Base-by-base conservation (phyloP, 2,329 filamentous ascomycete genomes). In the Orbilia quercus region DNA sequence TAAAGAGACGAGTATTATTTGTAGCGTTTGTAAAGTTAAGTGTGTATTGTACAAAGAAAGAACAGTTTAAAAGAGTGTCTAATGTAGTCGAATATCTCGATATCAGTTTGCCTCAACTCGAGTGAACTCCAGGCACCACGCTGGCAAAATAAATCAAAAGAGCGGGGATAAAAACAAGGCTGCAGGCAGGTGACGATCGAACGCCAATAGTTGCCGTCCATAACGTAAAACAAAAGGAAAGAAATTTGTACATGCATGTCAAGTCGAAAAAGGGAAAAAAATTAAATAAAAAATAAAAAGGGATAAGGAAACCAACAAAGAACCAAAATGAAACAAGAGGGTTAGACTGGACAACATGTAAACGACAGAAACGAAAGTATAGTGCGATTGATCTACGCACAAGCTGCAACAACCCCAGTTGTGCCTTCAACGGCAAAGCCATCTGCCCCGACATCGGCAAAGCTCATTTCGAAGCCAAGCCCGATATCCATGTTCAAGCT, bases 401-500 rank as follows among this genome's bases (percentile, higher is more conserved):
- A 73, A 38, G 60, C 60, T 28, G 69, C 69, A 55, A 62, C 54
- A 42, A 60, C 31, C 20, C 69, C 69, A 53, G 47, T 45, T 9
- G 69, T 66, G n/a, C 69, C 60, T 9, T 54, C 54, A 40, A 28
- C 22, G 16, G 22, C 23, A 42, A 28, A 28, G 22, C 22, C 12
- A 22, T 48, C 60, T 16, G 31, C 22, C 38, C 42, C 48, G 22
- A 57, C 12, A 40, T 73, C 69, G n/a, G 54, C 28, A 14, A 55
- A 55, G 18, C 36, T 57, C 16, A 65, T 47, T 60, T 73, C 69
- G 20, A 73, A 62, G 28, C 53, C 60, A 55, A 73, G 47, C 1
- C 69, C 54, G 7, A 65, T 36, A 42, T 62, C 54, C 45, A 73
- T 66, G 55, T 66, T 66, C 25, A 66, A 47, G 47, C 60, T 73